Evolutionary conservation across 179 eudicot genomes (phyloP).

Genomic region (Gypsophila paniculata): DNA sequence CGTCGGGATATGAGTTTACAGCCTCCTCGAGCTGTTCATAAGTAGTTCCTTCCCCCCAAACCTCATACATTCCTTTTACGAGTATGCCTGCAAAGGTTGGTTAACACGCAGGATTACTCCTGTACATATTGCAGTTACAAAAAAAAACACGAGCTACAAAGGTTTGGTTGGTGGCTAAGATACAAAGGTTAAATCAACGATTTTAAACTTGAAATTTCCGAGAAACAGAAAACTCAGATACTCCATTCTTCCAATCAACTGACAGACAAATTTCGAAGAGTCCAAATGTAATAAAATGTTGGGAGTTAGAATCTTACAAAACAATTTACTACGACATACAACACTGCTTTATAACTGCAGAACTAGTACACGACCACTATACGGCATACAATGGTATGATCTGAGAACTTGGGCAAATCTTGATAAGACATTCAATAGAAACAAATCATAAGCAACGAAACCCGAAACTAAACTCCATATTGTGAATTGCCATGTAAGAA

Average conservation of each 20-base stretch:
- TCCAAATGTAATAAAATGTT: neutral
- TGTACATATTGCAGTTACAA: neutral
- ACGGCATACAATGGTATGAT: too few species aligned
- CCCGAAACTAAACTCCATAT: neutral
- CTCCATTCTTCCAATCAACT: too few species aligned
- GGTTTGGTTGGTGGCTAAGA: too few species aligned
- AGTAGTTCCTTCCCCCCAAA: constrained; percentile 88
- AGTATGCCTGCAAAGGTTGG: constrained; percentile 70
- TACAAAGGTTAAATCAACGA: neutral
- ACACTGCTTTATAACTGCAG: too few species aligned
- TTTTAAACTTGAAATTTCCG: neutral
- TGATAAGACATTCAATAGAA: neutral
- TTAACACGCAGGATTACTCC: constrained; percentile 13
- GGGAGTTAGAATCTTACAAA: too few species aligned
- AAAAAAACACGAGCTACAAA: neutral
- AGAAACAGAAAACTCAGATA: too few species aligned
- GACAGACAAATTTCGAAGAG: too few species aligned
- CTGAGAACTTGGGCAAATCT: too few species aligned
- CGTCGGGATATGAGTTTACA: constrained; percentile 66
- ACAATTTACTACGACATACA: too few species aligned
- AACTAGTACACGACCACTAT: too few species aligned
- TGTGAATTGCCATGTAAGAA: neutral
- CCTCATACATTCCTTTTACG: constrained; percentile 90
- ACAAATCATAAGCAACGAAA: neutral
- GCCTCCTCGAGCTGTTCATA: constrained; percentile 82